phyloP scores from a whole-genome alignment of 228 moss, liverwort and hornwort genomes.

The Sphagnum fallax region DNA sequence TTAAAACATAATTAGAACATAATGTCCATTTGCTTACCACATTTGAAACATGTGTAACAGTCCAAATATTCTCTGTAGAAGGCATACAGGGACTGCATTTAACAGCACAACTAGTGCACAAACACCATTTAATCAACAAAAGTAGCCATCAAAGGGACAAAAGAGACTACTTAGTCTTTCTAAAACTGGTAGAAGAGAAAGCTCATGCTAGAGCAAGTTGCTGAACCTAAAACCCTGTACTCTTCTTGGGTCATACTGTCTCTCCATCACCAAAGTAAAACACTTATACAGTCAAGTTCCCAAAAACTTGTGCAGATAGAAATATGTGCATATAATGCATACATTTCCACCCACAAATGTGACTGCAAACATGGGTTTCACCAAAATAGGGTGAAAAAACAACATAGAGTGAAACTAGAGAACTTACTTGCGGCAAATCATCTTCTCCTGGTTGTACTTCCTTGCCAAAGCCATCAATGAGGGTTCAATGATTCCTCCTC shows the following conservation, averaged over 20 bases:
- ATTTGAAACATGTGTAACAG: not conserved
- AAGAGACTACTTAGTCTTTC: not conserved
- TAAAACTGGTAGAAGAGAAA: not conserved
- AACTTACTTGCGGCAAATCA: conserved; percentile 91
- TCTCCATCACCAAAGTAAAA: not conserved
- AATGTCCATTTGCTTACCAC: too few species aligned
- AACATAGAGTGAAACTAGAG: not conserved
- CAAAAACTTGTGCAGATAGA: not conserved
- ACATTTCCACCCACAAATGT: not conserved
- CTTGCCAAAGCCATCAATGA: conserved; percentile 88
- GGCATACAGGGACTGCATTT: conserved; percentile 37
- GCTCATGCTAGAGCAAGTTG: not conserved
- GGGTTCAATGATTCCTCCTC: conserved; percentile 93
- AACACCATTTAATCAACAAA: not conserved
- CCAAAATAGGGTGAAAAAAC: not conserved
- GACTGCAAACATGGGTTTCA: conserved; percentile 54
- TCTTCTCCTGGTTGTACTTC: conserved; percentile 97
- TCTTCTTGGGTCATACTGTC: not conserved
- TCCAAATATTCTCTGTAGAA: not conserved
- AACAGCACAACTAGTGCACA: conserved; percentile 5
- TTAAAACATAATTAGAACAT: too few species aligned
- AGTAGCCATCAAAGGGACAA: not conserved
- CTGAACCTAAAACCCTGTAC: not conserved
- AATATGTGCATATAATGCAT: too few species aligned
- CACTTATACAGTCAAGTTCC: not conserved